Conservation (phyloP, 1,139 yeast species). For the Hyphopichia fennica region DNA sequence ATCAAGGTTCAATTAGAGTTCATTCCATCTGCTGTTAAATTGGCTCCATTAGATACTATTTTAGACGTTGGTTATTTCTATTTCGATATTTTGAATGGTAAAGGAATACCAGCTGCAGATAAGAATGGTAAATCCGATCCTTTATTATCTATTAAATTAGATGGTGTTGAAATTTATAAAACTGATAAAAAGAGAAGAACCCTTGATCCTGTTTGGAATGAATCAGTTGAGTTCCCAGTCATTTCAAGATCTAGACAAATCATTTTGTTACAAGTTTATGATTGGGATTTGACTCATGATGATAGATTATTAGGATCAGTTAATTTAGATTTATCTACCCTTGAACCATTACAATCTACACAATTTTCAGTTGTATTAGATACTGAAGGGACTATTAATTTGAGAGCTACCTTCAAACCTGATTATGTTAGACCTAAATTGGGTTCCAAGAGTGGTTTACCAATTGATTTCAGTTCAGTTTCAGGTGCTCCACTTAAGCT, state of each 20-base stretch:
- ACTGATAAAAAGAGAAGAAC: constrained; percentile 66
- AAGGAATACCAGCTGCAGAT: constrained; percentile 64
- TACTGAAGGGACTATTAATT: constrained; percentile 60
- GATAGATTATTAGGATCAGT: constrained; percentile 60
- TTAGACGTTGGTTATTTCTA: constrained; percentile 64
- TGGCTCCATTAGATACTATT: constrained; percentile 61
- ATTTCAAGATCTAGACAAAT: constrained; percentile 60
- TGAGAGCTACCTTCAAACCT: constrained; percentile 60
- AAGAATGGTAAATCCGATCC: constrained; percentile 86
- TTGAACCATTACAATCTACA: constrained; percentile 47
- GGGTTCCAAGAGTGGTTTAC: constrained; percentile 40
- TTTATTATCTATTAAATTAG: constrained; percentile 49
- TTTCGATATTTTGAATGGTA: constrained; percentile 57
- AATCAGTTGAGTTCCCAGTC: constrained; percentile 54
- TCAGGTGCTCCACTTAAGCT: constrained; percentile 51
- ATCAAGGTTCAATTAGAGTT: constrained; percentile 55
- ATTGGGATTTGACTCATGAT: constrained; percentile 77
- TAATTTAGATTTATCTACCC: constrained; percentile 46
- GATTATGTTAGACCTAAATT: constrained; percentile 64
- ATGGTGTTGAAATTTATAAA: constrained; percentile 54
- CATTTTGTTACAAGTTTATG: constrained; percentile 53
- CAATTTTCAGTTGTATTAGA: constrained; percentile 50
- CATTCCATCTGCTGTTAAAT: constrained; percentile 54
- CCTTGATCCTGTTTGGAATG: constrained; percentile 71
- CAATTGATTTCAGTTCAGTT: constrained; percentile 38